Evolutionary conservation across 164 flowering plant genomes (phyloP).

Genomic region (Warburgia ugandensis): DNA sequence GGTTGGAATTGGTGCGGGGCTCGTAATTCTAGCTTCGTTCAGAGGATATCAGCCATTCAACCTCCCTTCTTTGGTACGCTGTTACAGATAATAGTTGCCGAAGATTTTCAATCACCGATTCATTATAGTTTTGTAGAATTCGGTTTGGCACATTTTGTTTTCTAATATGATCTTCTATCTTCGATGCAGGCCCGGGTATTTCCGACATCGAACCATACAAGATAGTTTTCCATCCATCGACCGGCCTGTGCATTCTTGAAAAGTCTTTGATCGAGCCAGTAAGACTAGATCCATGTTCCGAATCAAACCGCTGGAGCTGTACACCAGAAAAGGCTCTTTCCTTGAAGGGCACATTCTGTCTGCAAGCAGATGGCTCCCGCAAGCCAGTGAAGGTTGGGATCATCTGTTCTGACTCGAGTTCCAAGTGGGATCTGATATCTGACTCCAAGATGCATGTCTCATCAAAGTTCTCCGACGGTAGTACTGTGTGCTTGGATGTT

Average conservation of each 20-base stretch:
- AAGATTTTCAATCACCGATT: background rate
- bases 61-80: constrained; percentile 24
- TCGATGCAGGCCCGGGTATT: constrained; percentile 4
- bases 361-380: constrained; percentile 5
- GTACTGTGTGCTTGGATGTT: constrained; percentile 10
- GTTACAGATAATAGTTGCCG: background rate
- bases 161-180: background rate
- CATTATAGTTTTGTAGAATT: background rate
- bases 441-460: constrained; percentile 16
- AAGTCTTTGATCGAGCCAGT: constrained; percentile 4
- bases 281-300: constrained; percentile 7
- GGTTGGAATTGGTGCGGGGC: constrained; percentile 25
- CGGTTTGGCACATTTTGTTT: background rate
- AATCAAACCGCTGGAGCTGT: constrained; percentile 9
- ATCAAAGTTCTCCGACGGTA: constrained; percentile 6
- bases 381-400: constrained; percentile 9
- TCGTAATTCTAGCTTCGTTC: constrained; percentile 19
- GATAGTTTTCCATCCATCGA: constrained; percentile 12
- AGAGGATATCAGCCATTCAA: constrained; percentile 18
- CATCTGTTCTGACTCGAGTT: background rate
- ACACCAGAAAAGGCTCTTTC: constrained; percentile 1
- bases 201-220: background rate
- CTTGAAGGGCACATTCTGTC: constrained; percentile 5
- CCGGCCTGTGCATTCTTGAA: constrained; percentile 8
- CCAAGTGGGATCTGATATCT: constrained; percentile 9